These are phyloP conservation scores for Babesia bovis DNA, from an alignment of 169 alveolate genomes.

Conservation along the genomic window DNA sequence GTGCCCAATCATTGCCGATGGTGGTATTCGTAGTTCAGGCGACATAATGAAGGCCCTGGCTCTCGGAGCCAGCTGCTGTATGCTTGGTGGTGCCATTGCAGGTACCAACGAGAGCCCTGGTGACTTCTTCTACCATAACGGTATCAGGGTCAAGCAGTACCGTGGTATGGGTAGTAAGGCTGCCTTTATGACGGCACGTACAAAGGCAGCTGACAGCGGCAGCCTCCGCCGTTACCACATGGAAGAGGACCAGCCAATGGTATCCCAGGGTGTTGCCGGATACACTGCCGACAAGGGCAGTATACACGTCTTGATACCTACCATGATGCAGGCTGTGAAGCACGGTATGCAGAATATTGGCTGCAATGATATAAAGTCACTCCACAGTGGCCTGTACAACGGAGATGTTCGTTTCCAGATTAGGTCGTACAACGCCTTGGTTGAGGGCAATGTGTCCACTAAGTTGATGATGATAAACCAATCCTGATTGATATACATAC, in stretches of 20 bases:
- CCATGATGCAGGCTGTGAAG: slow-evolving; percentile 78
- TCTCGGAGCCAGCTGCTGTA: slow-evolving; percentile 90
- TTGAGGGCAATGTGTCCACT: slow-evolving; percentile 47
- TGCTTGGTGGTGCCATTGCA: slow-evolving; percentile 89
- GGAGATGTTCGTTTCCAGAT: slow-evolving; percentile 71
- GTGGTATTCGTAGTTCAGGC: slow-evolving; percentile 92
- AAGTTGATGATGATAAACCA: slow-evolving; percentile 26
- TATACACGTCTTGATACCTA: slow-evolving; percentile 80
- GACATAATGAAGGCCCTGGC: slow-evolving; percentile 91
- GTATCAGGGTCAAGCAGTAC: slow-evolving; percentile 80
- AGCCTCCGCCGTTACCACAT: slow-evolving; percentile 68
- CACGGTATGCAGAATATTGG: slow-evolving; percentile 78
- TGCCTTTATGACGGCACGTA: slow-evolving; percentile 71
- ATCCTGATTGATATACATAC: too few species aligned
- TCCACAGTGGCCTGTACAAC: slow-evolving; percentile 63
- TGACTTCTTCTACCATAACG: slow-evolving; percentile 86
- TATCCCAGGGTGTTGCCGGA: slow-evolving; percentile 88
- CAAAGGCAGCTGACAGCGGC: slow-evolving; percentile 44
- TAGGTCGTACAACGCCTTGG: slow-evolving; percentile 39
- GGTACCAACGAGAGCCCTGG: slow-evolving; percentile 96
- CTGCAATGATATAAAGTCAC: slow-evolving; percentile 29
- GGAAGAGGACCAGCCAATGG: slow-evolving; percentile 69
- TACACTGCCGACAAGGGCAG: slow-evolving; percentile 86
- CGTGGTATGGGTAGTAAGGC: slow-evolving; percentile 89
- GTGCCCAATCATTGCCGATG: slow-evolving; percentile 92